These are phyloP conservation scores for Penicillium sclerotigenum DNA, from an alignment of 2,329 filamentous ascomycete genomes.

Conservation along the genomic window DNA sequence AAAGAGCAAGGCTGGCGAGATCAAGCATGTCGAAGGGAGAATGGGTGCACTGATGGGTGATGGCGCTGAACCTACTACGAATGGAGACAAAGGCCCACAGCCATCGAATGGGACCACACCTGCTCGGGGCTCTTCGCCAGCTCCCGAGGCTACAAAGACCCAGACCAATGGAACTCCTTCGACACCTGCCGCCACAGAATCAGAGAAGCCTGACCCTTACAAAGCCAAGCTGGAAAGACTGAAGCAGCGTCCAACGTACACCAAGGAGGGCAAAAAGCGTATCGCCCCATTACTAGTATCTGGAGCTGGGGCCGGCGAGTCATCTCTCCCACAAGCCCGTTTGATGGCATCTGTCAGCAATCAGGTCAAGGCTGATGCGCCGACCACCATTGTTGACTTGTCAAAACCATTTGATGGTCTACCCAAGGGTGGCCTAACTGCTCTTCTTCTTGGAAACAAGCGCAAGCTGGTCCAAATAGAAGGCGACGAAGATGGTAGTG, in stretches of 20 bases:
- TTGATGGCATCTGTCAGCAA: conserved; percentile 74
- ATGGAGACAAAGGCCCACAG: conserved; percentile 44
- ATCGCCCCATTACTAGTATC: conserved; percentile 90
- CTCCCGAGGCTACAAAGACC: conserved; percentile 32
- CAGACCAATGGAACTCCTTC: conserved; percentile 38
- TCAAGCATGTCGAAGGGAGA: conserved; percentile 82
- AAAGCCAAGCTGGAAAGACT: conserved; percentile 63
- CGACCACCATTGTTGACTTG: conserved; percentile 80
- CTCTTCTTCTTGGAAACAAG: conserved; percentile 89
- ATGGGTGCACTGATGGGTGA: conserved; percentile 99
- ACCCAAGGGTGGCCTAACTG: conserved; percentile 80
- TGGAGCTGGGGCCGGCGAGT: conserved; percentile 79
- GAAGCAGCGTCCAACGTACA: conserved; percentile 89
- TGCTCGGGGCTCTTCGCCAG: conserved; percentile 32
- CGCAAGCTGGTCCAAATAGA: conserved; percentile 73
- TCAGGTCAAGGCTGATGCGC: conserved; percentile 64
- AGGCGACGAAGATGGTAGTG: conserved; percentile 66
- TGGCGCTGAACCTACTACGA: conserved; percentile 52
- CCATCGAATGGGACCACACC: conserved; percentile 47
- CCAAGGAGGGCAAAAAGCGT: conserved; percentile 94
- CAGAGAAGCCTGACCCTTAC: conserved; percentile 52
- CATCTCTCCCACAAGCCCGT: conserved; percentile 83
- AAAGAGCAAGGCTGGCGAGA: conserved; percentile 85
- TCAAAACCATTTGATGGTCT: conserved; percentile 92
- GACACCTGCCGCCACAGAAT: conserved; percentile 33